Percentiles rank a stretch among this genome's conserved stretches.
Conservation (phyloP, 1,139 yeast species). For the Lodderomyces oxycetoniae region DNA sequence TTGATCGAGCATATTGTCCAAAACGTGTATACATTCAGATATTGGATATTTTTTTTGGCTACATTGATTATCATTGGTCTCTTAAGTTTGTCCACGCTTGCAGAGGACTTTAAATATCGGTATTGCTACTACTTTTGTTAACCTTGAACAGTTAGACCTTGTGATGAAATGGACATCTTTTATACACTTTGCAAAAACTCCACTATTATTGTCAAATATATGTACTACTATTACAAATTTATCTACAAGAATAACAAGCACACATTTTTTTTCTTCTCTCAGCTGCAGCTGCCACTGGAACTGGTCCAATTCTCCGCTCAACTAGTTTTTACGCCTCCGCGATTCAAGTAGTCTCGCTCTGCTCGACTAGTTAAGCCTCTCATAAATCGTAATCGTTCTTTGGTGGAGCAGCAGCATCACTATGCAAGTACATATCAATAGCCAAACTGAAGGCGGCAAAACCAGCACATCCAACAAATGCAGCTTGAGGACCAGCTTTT, state of each 20-base stretch:
- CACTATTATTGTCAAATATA: too few species aligned
- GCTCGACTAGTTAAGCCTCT: neutral
- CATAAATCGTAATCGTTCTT: slow-evolving; percentile 82
- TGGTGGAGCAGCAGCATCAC: slow-evolving; percentile 86
- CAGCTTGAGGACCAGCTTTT: slow-evolving; percentile 92
- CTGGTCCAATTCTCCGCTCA: slow-evolving; percentile 3
- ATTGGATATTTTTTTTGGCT: slow-evolving; percentile 3
- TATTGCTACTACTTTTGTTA: slow-evolving; percentile 38
- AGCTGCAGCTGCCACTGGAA: slow-evolving; percentile 4
- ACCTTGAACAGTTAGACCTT: too few species aligned
- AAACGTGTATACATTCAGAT: slow-evolving; percentile 1
- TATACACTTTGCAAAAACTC: too few species aligned
- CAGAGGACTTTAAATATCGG: slow-evolving; percentile 29
- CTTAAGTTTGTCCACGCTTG: slow-evolving; percentile 19
- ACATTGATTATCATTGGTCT: slow-evolving; percentile 10
- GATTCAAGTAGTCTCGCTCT: too few species aligned
- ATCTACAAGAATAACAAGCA: slow-evolving; percentile 1
- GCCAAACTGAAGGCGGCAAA: slow-evolving; percentile 97
- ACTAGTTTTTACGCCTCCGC: slow-evolving; percentile 7
- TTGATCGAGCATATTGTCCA: too few species aligned
- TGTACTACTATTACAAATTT: too few species aligned
- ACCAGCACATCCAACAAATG: slow-evolving; percentile 90
- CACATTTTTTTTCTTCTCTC: slow-evolving; percentile 2
- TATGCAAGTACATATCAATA: slow-evolving; percentile 81
- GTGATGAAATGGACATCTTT: too few species aligned